Evolutionary conservation across 1,284 basidiomycete species (phyloP), one percentile per base, ranked within the genome.

Genomic region (Sanghuangporus weigelae): DNA sequence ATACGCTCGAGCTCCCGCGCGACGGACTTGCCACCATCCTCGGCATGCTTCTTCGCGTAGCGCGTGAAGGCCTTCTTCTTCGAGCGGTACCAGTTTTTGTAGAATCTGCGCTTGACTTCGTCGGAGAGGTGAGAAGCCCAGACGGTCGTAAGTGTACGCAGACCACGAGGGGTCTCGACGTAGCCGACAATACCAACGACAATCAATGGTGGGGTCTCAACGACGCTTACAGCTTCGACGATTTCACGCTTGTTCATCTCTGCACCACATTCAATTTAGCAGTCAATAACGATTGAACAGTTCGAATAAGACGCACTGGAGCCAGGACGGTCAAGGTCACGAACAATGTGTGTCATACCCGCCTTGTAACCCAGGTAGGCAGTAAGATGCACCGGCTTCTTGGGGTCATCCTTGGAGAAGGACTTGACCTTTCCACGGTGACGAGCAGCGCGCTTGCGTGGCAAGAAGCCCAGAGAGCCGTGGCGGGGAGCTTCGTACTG

Each of bases 41-140:
- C 96, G 63, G 96, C 92, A 79, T 97, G 92, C 85, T 98, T 98
- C 91, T 98, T 98, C 77, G 96, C 96, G 81, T 98, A 96, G 70
- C 90, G 90, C 73, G 96, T 98, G 87, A 98, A 98, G 56, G 96
- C 96, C 90, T 99, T 99, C 89, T 98, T 99, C 93, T 99, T 99
- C 67, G 94, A 96, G 73, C 94, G 90, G 87, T 99, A 99, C 97
- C 97, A 99, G 89, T 98, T 99, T 88, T 96, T 98, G 92, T 98
- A 98, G 92, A 99, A 98, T 73, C 97, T 89, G 76, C 97, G 93
- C 83, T 97, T 98, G 77, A 99, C 79, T 78, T 98, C 96, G 75
- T 84, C 93, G 67, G 82, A 94, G 72, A 84, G 90, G 77, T 85
- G 90, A 68, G 81, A 95, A 69, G 80, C 93, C 95, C 81, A 98